Conservation (phyloP, 148 eudicot species). For the Rhododendron molle region DNA sequence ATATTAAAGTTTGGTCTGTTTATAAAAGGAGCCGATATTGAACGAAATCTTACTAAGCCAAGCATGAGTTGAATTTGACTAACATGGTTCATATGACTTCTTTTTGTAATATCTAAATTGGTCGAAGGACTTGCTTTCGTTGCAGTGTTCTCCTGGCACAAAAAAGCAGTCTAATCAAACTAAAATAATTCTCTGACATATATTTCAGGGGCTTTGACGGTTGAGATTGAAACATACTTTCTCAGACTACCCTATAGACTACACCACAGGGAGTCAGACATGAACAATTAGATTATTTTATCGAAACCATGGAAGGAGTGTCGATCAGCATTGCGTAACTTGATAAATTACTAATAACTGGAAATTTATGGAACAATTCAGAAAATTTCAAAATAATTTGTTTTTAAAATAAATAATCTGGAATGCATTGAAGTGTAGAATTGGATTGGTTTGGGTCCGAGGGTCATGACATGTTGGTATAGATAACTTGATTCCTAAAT, state of each 20-base stretch:
- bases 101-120: not conserved
- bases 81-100: no score
- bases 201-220: not conserved
- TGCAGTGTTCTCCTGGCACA: not conserved
- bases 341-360: not conserved
- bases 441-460: not conserved
- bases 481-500: not conserved
- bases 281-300: not conserved
- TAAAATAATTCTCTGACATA: not conserved
- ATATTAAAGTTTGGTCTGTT: no score
- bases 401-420: no score
- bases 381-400: not conserved
- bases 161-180: not conserved
- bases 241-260: not conserved
- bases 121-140: not conserved
- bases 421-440: not conserved
- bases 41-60: no score
- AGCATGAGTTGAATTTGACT: no score
- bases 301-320: not conserved
- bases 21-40: no score
- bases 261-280: not conserved
- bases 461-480: not conserved
- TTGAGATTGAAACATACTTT: not conserved
- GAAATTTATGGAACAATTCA: not conserved
- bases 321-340: not conserved